Conservation (phyloP, 208 protist species). For the Endotrypanum monterogeii region DNA sequence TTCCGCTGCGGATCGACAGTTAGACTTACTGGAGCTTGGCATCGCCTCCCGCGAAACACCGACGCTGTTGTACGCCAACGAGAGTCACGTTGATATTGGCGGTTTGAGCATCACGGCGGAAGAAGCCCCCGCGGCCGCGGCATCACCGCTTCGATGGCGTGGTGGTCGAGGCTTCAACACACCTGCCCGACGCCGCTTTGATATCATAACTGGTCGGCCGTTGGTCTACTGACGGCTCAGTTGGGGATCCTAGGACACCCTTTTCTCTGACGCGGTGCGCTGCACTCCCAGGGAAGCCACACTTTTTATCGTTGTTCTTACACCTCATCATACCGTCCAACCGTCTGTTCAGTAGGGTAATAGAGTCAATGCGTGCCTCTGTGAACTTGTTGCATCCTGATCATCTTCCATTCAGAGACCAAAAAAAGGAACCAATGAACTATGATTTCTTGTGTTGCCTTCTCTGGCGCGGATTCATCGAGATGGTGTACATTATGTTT, state of each 20-base stretch:
- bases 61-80: constrained; percentile 36
- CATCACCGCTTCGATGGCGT: constrained; percentile 28
- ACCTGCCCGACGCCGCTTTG: constrained; percentile 40
- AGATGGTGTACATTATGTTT: neutral
- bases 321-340: too few relatives aligned
- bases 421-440: too few relatives aligned
- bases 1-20: constrained; percentile 45
- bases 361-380: too few relatives aligned
- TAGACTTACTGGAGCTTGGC: constrained; percentile 48
- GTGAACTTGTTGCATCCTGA: too few relatives aligned
- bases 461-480: neutral
- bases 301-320: too few relatives aligned
- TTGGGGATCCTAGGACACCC: too few relatives aligned
- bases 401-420: too few relatives aligned
- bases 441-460: neutral
- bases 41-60: constrained; percentile 22
- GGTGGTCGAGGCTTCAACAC: constrained; percentile 37
- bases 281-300: too few relatives aligned
- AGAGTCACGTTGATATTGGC: constrained; percentile 44
- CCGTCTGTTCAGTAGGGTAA: too few relatives aligned
- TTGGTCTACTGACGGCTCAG: constrained; percentile 13
- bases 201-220: constrained; percentile 73
- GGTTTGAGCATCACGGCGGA: constrained; percentile 3
- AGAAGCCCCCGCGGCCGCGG: neutral
- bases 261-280: too few relatives aligned